Evolutionary conservation across 306 rosid genomes (phyloP), one percentile per base, ranked within the genome.

Genomic region (Abrus precatorius): DNA sequence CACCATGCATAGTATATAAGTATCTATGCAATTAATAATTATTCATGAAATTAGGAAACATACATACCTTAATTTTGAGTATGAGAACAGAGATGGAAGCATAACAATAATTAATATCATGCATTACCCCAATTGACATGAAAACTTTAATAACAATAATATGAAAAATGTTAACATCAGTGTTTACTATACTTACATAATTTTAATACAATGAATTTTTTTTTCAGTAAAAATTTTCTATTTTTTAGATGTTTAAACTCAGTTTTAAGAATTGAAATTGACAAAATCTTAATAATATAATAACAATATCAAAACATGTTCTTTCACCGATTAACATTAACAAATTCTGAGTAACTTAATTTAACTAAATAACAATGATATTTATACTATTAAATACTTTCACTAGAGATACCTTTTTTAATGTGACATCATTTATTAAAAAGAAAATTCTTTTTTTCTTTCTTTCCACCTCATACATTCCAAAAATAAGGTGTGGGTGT

Each of bases 281-380:
- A 20, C 20, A 20, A 20, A 20, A 20, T 20, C 20, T 20, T 20
- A 20, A 20, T 20, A 55, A 6, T 8, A 59, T 41, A 41, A 65
- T 6, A n/a, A 12, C 34, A 4, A 61, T 33, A 61, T 9, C 33
- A 61, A 32, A 63, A 36, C 47, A 63, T 61, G 20, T 59, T 48
- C 9, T 61, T 61, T 76, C 63, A 41, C 60, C 68, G 38, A 49
- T 63, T 30, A 69, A 63, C n/a, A 56, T 27, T 60, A 47, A 34
- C 64, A 71, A 77, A 33, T 6, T 68, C n/a, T 7, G 38, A 69
- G 43, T 71, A 14, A 45, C 49, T 34, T 13, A 20, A 20, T 20
- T 20, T 20, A 20, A 20, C 20, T 0, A 20, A 20, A 20, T 20
- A 20, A 20, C 20, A 20, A 20, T 20, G 20, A 20, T 20, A 20